A percentile compares a stretch with the other conserved stretches of the same genome.
Conservation (phyloP, 805 yeast species). For the Kockiozyma suomiensis region DNA sequence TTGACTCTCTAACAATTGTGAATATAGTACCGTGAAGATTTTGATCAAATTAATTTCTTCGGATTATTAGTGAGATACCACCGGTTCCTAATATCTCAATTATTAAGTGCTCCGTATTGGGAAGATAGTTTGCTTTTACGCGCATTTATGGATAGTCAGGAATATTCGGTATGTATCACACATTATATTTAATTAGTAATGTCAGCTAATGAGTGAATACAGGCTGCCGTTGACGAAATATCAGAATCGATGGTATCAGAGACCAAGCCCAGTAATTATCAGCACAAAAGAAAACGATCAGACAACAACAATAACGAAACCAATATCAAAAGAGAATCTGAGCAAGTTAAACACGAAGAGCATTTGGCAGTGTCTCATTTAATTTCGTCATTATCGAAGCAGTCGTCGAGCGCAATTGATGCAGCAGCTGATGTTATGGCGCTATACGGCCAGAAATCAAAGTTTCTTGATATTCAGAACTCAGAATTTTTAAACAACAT, state of each 20-base stretch:
- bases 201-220: background rate
- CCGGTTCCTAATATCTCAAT: constrained; percentile 20
- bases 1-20: no score
- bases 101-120: constrained; percentile 17
- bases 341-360: background rate
- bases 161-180: constrained; percentile 17
- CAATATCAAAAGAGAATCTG: no score
- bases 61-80: constrained; percentile 16
- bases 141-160: constrained; percentile 10
- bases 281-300: no score
- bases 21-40: constrained; percentile 21
- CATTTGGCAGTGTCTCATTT: background rate
- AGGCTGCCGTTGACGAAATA: background rate
- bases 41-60: background rate
- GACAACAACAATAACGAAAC: background rate
- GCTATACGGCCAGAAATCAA: constrained; percentile 18
- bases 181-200: background rate
- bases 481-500: constrained; percentile 2
- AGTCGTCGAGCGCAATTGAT: constrained; percentile 4
- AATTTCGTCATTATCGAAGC: background rate
- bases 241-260: background rate
- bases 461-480: background rate
- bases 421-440: constrained; percentile 20
- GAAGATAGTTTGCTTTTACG: constrained; percentile 11
- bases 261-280: no score